phyloP scores from a whole-genome alignment of 2,329 filamentous ascomycete species.

The Botrytis porri region DNA sequence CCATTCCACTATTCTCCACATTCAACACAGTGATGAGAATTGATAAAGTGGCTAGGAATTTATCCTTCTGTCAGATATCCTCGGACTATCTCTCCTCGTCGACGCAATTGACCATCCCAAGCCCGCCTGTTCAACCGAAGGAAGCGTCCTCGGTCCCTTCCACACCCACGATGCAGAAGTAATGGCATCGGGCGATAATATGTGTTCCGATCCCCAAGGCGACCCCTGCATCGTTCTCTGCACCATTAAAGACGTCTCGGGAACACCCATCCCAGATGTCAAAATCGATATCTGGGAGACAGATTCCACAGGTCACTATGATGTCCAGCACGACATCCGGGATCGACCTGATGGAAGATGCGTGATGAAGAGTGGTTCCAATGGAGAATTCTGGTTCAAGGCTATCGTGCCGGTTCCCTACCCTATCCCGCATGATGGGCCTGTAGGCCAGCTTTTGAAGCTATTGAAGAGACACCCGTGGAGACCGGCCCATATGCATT shows the following conservation, averaged over 20 bases:
- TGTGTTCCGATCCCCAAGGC: slow-evolving; percentile 67
- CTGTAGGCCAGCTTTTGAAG: slow-evolving; percentile 70
- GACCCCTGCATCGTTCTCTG: slow-evolving; percentile 72
- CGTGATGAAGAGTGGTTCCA: slow-evolving; percentile 63
- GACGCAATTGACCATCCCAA: slow-evolving; percentile 84
- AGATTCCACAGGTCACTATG: slow-evolving; percentile 75
- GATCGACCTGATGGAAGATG: slow-evolving; percentile 68
- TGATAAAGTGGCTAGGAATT: slow-evolving; percentile 54
- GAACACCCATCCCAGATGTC: slow-evolving; percentile 60
- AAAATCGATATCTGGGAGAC: slow-evolving; percentile 86
- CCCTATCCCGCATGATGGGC: slow-evolving; percentile 79
- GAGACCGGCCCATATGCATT: slow-evolving; percentile 77
- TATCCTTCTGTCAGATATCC: slow-evolving; percentile 76
- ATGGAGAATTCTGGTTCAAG: slow-evolving; percentile 81
- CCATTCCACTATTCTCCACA: not conserved
- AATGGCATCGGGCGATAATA: slow-evolving; percentile 54
- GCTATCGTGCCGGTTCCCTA: slow-evolving; percentile 83
- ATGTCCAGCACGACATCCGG: slow-evolving; percentile 70
- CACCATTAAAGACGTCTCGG: slow-evolving; percentile 62
- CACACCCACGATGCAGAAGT: slow-evolving; percentile 73
- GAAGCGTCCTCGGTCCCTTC: slow-evolving; percentile 78
- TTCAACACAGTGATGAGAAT: not conserved
- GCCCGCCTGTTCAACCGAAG: slow-evolving; percentile 66
- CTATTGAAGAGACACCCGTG: slow-evolving; percentile 70
- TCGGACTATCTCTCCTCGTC: slow-evolving; percentile 76